These are phyloP conservation scores for Capsella rubella DNA, from an alignment of 441 rosid species.

Conservation along the genomic window DNA sequence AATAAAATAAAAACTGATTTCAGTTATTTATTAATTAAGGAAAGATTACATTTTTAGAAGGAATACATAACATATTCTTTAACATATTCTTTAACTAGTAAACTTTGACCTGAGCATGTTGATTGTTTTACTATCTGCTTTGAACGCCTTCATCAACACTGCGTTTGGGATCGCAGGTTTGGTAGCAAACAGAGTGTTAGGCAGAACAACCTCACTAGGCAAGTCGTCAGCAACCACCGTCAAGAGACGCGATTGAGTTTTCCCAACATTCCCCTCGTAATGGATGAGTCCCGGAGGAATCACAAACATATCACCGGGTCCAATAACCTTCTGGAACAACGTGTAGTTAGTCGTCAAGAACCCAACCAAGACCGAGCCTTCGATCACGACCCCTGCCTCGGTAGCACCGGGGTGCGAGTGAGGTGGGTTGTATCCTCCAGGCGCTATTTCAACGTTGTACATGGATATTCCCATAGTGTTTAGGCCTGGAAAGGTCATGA, in stretches of 20 bases:
- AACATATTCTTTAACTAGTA: constrained; percentile 11
- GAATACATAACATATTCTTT: not conserved
- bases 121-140: constrained; percentile 51
- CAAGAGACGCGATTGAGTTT: constrained; percentile 68
- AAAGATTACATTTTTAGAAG: constrained; percentile 21
- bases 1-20: not conserved
- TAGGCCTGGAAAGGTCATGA: constrained; percentile 58
- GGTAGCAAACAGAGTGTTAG: constrained; percentile 60
- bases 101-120: constrained; percentile 58
- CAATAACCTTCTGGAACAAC: constrained; percentile 59
- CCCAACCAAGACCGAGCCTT: constrained; percentile 69
- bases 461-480: constrained; percentile 72
- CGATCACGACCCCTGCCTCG: constrained; percentile 58
- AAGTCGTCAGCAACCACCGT: constrained; percentile 68
- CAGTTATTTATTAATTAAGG: constrained; percentile 25
- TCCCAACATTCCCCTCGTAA: constrained; percentile 75
- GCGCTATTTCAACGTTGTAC: constrained; percentile 70
- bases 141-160: constrained; percentile 62
- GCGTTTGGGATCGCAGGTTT: constrained; percentile 60
- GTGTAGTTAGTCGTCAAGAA: constrained; percentile 61
- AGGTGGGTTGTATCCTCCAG: constrained; percentile 71
- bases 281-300: constrained; percentile 70
- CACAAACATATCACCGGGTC: constrained; percentile 74
- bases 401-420: constrained; percentile 71
- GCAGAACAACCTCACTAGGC: constrained; percentile 54